Evolutionary conservation across 306 rosid genomes (phyloP).

Genomic region (Oemleria cerasiformis): DNA sequence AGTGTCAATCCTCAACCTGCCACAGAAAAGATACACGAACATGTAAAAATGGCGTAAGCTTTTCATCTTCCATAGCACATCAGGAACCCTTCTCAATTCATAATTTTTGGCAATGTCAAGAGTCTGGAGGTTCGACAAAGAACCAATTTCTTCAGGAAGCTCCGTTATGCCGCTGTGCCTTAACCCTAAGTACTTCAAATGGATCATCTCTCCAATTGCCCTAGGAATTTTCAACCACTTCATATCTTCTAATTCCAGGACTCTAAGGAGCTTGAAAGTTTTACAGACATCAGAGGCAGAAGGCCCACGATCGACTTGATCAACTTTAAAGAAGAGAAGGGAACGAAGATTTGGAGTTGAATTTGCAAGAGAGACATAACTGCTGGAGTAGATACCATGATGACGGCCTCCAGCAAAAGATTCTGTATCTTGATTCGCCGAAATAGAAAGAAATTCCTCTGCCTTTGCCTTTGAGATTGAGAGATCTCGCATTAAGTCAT

Average conservation of each 20-base stretch:
- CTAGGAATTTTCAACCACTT: not conserved
- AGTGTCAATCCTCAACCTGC: not conserved
- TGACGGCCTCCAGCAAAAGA: not conserved
- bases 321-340: constrained; percentile 1
- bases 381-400: not conserved
- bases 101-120: constrained; percentile 6
- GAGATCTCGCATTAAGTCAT: constrained; percentile 18
- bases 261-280: constrained; percentile 13
- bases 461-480: constrained; percentile 5
- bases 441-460: not conserved
- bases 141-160: not conserved
- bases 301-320: not conserved
- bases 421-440: not conserved
- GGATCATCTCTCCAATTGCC: not conserved
- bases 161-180: not conserved
- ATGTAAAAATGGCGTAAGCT: constrained; percentile 14
- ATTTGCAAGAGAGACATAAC: not conserved
- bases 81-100: not conserved
- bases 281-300: not conserved
- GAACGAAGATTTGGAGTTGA: not conserved
- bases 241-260: constrained; percentile 7
- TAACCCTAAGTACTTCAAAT: constrained; percentile 15
- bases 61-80: constrained; percentile 15
- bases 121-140: constrained; percentile 7
- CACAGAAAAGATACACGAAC: not conserved